Conservation (phyloP, 2,329 filamentous ascomycete genomes). For the Aureobasidium namibiae region DNA sequence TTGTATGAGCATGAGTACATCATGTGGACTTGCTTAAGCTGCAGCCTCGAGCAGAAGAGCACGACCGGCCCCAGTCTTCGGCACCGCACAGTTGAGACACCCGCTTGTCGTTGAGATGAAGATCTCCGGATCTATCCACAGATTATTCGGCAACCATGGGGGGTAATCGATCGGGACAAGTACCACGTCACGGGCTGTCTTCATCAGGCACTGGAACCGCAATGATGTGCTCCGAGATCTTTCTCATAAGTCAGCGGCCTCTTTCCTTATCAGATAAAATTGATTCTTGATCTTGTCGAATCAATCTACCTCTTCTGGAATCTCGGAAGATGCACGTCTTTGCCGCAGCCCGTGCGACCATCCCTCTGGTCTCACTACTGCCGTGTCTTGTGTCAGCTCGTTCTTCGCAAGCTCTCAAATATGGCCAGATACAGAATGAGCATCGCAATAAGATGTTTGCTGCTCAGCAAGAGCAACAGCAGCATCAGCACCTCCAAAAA, state of each 20-base stretch:
- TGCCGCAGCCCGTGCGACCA: background rate
- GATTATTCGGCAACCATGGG: background rate
- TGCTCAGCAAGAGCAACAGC: background rate
- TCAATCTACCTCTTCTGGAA: background rate
- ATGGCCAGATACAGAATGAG: background rate
- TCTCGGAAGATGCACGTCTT: background rate
- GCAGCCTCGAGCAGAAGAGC: background rate
- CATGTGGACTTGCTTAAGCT: too few relatives aligned
- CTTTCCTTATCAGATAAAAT: background rate
- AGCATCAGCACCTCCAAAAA: background rate
- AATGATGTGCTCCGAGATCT: background rate
- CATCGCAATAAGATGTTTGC: background rate
- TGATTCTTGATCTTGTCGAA: background rate
- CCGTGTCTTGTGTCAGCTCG: background rate
- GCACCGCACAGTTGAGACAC: background rate
- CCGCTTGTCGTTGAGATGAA: background rate
- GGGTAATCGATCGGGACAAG: background rate
- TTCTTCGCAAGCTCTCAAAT: background rate
- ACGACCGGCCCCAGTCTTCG: background rate
- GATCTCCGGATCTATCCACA: conserved; percentile 8
- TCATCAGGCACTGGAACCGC: background rate
- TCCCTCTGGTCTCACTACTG: background rate
- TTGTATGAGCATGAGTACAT: background rate
- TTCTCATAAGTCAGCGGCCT: background rate
- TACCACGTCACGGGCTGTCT: background rate